Conservation (phyloP, 371 early-diverging fungal species). For the Basidiobolus meristosporus region DNA sequence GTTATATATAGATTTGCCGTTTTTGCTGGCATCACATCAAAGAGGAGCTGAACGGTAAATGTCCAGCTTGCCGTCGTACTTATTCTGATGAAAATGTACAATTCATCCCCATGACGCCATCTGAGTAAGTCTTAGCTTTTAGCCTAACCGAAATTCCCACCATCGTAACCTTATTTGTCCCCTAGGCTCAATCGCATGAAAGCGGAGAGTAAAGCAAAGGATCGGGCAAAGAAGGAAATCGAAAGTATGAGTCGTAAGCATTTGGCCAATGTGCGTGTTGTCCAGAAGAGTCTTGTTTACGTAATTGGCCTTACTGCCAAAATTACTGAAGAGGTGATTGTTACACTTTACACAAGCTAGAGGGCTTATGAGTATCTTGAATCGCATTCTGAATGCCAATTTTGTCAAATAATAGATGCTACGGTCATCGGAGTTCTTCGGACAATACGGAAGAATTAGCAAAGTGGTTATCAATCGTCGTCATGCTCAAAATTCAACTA, state of each 20-base stretch:
- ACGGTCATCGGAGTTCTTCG: constrained; percentile 78
- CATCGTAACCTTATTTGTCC: not conserved
- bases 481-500: constrained; percentile 9
- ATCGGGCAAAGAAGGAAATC: constrained; percentile 70
- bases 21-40: constrained; percentile 96
- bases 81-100: constrained; percentile 76
- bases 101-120: constrained; percentile 72
- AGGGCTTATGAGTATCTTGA: too few species aligned
- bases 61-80: constrained; percentile 80
- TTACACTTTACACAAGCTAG: too few species aligned
- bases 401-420: too few species aligned
- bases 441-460: constrained; percentile 88
- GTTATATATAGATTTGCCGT: constrained; percentile 94
- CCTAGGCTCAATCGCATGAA: constrained; percentile 27
- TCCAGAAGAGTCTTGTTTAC: constrained; percentile 89
- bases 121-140: constrained; percentile 69
- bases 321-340: constrained; percentile 77
- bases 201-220: constrained; percentile 70
- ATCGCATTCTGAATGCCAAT: too few species aligned
- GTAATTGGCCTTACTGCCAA: constrained; percentile 78
- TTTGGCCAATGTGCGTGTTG: constrained; percentile 78
- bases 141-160: too few species aligned
- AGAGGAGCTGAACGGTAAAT: constrained; percentile 74
- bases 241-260: constrained; percentile 71
- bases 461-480: constrained; percentile 70